Conservation (phyloP, 2,329 filamentous ascomycete species). For the Pyrenophora graminea region DNA sequence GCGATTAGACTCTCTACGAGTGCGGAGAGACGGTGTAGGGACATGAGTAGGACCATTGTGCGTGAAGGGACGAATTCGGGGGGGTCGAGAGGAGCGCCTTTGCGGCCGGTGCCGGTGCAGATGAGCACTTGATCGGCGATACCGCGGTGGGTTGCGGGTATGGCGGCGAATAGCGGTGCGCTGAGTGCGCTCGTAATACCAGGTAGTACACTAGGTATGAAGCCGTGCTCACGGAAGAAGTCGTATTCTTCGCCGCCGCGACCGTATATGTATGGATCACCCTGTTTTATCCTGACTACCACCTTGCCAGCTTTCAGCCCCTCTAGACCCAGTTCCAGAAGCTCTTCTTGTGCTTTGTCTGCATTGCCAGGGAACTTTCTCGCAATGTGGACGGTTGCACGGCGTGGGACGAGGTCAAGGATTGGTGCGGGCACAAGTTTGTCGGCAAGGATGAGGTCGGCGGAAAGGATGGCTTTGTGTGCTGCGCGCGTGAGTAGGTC, state of each 20-base stretch:
- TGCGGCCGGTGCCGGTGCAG: conserved; percentile 94
- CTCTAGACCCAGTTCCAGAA: conserved; percentile 75
- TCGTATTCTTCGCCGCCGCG: conserved; percentile 90
- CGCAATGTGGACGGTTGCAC: conserved; percentile 87
- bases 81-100: conserved; percentile 79
- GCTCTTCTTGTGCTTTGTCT: conserved; percentile 87
- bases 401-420: conserved; percentile 84
- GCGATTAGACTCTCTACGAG: conserved; percentile 69
- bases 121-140: conserved; percentile 91
- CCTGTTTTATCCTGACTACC: conserved; percentile 91
- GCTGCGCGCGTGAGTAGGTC: conserved; percentile 86
- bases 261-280: conserved; percentile 95
- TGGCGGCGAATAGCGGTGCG: conserved; percentile 83
- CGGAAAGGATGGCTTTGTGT: conserved; percentile 72
- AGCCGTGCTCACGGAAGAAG: conserved; percentile 76
- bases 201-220: conserved; percentile 74
- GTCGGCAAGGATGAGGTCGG: conserved; percentile 81
- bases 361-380: conserved; percentile 98
- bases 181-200: conserved; percentile 88
- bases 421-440: conserved; percentile 85
- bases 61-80: conserved; percentile 76
- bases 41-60: conserved; percentile 95
- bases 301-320: conserved; percentile 71
- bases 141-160: conserved; percentile 86
- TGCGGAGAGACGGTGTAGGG: conserved; percentile 78